A percentile compares a stretch with the other conserved stretches of the same genome.
Conservation (phyloP, 2,329 filamentous ascomycete species). For the Metarhizium humberi region DNA sequence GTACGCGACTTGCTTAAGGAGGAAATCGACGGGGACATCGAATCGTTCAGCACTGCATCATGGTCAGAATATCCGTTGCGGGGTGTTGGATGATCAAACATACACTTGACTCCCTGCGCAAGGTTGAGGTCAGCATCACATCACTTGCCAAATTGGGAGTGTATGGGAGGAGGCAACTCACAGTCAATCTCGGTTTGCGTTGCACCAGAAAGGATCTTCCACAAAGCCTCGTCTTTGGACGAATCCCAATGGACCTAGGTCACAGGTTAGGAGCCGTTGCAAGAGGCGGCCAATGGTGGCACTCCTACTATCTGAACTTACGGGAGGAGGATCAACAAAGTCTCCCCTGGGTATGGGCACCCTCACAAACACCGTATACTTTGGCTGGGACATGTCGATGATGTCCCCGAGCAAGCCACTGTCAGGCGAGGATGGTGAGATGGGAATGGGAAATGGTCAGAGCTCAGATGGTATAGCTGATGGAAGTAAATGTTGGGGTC, state of each 20-base stretch:
- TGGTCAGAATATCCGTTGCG: slow-evolving; percentile 10
- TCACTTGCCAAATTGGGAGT: background rate
- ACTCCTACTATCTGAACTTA: slow-evolving; percentile 28
- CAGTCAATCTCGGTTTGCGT: slow-evolving; percentile 83
- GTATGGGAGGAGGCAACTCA: slow-evolving; percentile 30
- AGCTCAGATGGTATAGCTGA: background rate
- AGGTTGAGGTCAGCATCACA: slow-evolving; percentile 10
- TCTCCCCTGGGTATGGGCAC: slow-evolving; percentile 81
- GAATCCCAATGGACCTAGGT: slow-evolving; percentile 77
- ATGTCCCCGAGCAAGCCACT: background rate
- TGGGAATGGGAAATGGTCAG: background rate
- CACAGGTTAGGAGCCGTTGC: slow-evolving; percentile 1
- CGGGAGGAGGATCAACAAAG: slow-evolving; percentile 84
- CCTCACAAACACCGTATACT: slow-evolving; percentile 72
- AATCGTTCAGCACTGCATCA: slow-evolving; percentile 60
- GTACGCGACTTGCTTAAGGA: slow-evolving; percentile 89
- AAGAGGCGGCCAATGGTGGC: background rate
- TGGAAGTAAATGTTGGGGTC: background rate
- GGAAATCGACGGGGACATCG: slow-evolving; percentile 76
- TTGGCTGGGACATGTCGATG: slow-evolving; percentile 38
- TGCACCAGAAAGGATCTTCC: slow-evolving; percentile 79
- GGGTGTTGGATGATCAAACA: slow-evolving; percentile 34
- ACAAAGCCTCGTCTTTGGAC: slow-evolving; percentile 76
- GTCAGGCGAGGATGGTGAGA: background rate
- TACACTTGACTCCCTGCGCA: slow-evolving; percentile 66